phyloP scores from a whole-genome alignment of 2,329 filamentous ascomycete genomes.

The Hypoxylon sp. region DNA sequence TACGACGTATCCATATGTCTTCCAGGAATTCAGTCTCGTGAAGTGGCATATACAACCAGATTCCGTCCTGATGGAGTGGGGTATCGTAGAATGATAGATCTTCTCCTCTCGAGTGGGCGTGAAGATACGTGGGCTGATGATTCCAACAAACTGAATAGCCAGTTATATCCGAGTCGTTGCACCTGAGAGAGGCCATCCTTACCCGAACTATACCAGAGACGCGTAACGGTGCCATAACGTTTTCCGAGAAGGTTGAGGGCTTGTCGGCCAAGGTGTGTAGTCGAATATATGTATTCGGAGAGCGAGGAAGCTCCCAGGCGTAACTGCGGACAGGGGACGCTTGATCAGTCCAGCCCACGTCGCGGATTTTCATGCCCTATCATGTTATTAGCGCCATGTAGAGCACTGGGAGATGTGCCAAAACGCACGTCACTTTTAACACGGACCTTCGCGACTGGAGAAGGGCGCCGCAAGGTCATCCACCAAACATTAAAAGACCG shows the following conservation, averaged over 20 bases:
- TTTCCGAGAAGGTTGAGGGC: neutral
- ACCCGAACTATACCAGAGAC: neutral
- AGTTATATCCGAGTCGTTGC: neutral
- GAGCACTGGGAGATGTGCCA: neutral
- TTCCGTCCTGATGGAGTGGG: neutral
- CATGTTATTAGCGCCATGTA: neutral
- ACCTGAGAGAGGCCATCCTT: neutral
- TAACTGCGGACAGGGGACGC: neutral
- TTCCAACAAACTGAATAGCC: neutral
- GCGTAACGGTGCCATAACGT: neutral
- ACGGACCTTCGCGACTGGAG: neutral
- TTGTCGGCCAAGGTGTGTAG: neutral
- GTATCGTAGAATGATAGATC: neutral
- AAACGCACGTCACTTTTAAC: neutral
- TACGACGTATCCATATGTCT: neutral
- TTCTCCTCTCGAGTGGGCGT: neutral
- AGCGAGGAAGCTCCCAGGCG: neutral
- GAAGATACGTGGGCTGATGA: neutral
- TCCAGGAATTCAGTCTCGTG: neutral
- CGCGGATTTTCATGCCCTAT: neutral
- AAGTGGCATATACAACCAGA: neutral
- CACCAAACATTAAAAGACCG: neutral
- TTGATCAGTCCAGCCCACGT: neutral
- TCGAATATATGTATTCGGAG: neutral
- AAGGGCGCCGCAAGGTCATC: neutral